Conservation (phyloP, 345 rosid species). For the Linum trigynum region DNA sequence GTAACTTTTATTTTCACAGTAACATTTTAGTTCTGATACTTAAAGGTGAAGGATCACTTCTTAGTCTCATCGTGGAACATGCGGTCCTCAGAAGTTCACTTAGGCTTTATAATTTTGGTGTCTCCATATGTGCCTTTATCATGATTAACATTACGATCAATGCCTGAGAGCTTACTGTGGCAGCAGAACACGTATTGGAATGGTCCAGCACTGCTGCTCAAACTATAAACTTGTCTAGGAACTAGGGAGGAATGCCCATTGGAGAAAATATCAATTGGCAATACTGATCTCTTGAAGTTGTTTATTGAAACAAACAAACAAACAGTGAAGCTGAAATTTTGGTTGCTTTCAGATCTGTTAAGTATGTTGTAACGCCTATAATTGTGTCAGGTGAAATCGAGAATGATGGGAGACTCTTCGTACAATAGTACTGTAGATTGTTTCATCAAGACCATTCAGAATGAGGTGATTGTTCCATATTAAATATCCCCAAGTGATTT, state of each 20-base stretch:
- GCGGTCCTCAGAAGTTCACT: not conserved
- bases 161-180: no score
- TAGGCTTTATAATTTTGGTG: no score
- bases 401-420: slow-evolving; percentile 98
- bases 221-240: no score
- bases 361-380: not conserved
- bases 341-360: not conserved
- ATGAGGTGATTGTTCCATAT: slow-evolving; percentile 41
- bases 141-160: no score
- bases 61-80: not conserved
- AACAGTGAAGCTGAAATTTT: no score
- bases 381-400: slow-evolving; percentile 69
- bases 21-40: not conserved
- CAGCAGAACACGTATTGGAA: not conserved
- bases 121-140: no score
- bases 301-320: not conserved
- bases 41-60: not conserved
- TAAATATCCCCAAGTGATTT: not conserved
- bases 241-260: not conserved
- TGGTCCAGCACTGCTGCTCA: not conserved
- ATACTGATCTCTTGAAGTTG: not conserved
- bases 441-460: slow-evolving; percentile 75
- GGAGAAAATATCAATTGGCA: not conserved
- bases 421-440: slow-evolving; percentile 85
- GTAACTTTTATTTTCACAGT: not conserved